A percentile compares a stretch with the other conserved stretches of the same genome.
These are phyloP conservation scores for Neoboletus subvelutipes DNA, from an alignment of 768 basidiomycete species.

Conservation along the genomic window DNA sequence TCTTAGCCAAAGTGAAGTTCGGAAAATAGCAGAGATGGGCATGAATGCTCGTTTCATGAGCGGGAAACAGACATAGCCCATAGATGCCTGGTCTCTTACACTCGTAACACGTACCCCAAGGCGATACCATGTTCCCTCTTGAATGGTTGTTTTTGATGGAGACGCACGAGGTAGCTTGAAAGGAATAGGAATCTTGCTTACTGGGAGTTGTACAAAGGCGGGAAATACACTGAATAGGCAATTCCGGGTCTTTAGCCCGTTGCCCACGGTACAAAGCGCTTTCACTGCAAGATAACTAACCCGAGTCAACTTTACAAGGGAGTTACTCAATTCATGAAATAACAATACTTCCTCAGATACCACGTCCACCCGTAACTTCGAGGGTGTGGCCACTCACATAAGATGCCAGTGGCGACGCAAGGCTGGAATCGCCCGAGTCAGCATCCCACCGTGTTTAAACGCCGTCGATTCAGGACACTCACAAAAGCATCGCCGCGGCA, in stretches of 20 bases:
- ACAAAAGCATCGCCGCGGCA: slow-evolving; percentile 75
- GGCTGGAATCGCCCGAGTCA: slow-evolving; percentile 40
- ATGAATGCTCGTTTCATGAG: slow-evolving; percentile 39
- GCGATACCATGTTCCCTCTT: not conserved
- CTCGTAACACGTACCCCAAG: too few relatives aligned
- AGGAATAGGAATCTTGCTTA: not conserved
- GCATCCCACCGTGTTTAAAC: not conserved
- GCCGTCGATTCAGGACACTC: slow-evolving; percentile 30
- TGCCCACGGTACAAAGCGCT: not conserved
- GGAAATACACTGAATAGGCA: not conserved
- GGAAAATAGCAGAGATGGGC: slow-evolving; percentile 57
- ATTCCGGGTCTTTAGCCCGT: not conserved
- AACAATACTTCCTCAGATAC: slow-evolving; percentile 46
- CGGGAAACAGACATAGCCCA: not conserved
- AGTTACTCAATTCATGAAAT: not conserved
- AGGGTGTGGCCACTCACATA: slow-evolving; percentile 83
- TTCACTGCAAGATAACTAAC: not conserved
- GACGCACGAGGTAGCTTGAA: not conserved
- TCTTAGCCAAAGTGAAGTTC: slow-evolving; percentile 56
- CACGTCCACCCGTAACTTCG: slow-evolving; percentile 80
- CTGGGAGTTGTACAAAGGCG: not conserved
- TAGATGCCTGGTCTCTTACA: not conserved
- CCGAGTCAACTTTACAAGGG: not conserved
- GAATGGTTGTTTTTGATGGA: not conserved
- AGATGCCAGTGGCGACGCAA: slow-evolving; percentile 74